phyloP scores from a whole-genome alignment of 2,329 filamentous ascomycete genomes.

The Teratosphaeria gauchensis region DNA sequence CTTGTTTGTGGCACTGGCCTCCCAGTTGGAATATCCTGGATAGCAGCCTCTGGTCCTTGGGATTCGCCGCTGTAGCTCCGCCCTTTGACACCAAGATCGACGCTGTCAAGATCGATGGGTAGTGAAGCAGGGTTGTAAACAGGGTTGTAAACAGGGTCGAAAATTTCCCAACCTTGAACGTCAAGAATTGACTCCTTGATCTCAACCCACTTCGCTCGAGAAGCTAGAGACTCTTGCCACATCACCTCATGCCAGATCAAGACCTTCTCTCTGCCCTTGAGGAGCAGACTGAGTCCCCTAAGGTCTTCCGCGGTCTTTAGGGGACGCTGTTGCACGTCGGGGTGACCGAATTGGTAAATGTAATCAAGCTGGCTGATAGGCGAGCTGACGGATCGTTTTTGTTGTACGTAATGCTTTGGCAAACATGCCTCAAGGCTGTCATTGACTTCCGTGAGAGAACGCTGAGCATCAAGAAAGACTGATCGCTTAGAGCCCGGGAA shows the following conservation, averaged over 20 bases:
- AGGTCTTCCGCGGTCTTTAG: neutral
- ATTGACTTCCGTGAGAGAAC: neutral
- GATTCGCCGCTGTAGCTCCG: neutral
- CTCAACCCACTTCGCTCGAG: neutral
- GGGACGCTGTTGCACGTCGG: neutral
- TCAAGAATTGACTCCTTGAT: neutral
- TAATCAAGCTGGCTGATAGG: neutral
- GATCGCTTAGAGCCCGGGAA: neutral
- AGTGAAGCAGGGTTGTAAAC: neutral
- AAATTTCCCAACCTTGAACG: neutral
- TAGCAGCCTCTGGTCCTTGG: neutral
- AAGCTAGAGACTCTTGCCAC: neutral
- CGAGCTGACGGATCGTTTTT: neutral
- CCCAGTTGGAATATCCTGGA: neutral
- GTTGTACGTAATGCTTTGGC: neutral
- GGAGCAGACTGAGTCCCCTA: neutral
- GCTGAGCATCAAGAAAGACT: neutral
- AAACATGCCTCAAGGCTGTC: neutral
- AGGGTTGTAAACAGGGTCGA: neutral
- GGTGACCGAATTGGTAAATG: neutral
- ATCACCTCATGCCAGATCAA: neutral
- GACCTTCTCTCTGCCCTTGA: neutral
- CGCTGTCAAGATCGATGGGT: too few relatives aligned
- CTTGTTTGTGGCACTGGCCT: neutral
- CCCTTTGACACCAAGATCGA: neutral